Evolutionary conservation across 2,329 filamentous ascomycete genomes (phyloP), one percentile per base, ranked within the genome.

Genomic region (Ustulina deusta): DNA sequence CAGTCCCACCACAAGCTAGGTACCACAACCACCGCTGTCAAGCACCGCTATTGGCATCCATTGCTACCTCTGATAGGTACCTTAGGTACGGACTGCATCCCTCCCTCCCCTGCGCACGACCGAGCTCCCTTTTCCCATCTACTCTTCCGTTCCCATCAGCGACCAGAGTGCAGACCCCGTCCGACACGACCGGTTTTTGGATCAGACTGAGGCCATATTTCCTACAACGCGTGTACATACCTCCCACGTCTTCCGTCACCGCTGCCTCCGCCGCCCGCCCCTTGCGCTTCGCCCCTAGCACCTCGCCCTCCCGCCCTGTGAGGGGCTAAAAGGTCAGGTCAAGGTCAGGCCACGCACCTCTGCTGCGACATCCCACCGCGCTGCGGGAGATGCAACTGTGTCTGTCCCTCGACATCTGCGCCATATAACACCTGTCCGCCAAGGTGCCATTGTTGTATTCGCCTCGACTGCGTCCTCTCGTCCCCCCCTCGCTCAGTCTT

Each of bases 301-400:
- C 42, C 60, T 61, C 29, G 22, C 38, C 64, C 38, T 69, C 48
- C 61, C 54, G 54, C 59, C 69, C 61, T 70, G 72, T 71, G 74
- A 75, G 74, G 73, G 72, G 71, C 69, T 63, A 48, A 54, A 59
- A 54, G 52, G 61, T 52, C 61, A 52, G 65, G 55, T 49, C 52
- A 58, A 63, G 60, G 56, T 69, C 63, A 63, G 66, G 63, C 63
- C 57, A 65, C 69, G 54, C 57, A 58, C 46, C 54, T 46, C 29
- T 49, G 15, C 56, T 56, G 58, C 67, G 58, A 61, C 61, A 48
- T 63, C 46, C 52, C 49, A 13, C 51, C 36, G 54, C 64, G 46
- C 69, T 36, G 59, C 49, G 40, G 52, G 69, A 58, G 64, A 68
- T 71, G 69, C 61, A 48, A 69, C 60, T 49, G 67, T 52, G 67